phyloP scores from a whole-genome alignment of 2,329 filamentous ascomycete species.

The Drechslerella coelobrocha region DNA sequence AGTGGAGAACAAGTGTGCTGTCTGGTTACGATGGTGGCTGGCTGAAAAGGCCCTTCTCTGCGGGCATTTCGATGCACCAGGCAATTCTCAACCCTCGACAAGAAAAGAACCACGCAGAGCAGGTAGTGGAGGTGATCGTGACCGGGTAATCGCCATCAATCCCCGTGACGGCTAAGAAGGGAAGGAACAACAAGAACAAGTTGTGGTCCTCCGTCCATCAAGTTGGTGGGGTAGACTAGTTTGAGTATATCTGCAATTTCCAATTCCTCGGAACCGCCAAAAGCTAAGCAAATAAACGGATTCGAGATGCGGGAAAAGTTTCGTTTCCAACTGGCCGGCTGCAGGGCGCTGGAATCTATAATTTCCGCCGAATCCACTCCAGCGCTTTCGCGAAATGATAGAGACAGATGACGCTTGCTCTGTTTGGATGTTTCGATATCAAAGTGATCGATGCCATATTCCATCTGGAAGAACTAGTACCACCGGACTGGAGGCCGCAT shows the following conservation, averaged over 20 bases:
- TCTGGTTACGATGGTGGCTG: slow-evolving; percentile 51
- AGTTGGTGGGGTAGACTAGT: slow-evolving; percentile 8
- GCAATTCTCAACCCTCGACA: not conserved
- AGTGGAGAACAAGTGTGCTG: slow-evolving; percentile 47
- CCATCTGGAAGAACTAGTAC: not conserved
- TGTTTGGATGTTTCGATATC: slow-evolving; percentile 11
- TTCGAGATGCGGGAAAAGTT: not conserved
- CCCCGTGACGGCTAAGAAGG: slow-evolving; percentile 17
- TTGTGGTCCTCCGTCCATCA: too few relatives aligned
- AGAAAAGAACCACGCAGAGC: slow-evolving; percentile 8
- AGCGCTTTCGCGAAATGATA: too few relatives aligned
- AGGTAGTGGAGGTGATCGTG: slow-evolving; percentile 20
- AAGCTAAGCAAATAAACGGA: not conserved
- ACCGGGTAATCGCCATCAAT: slow-evolving; percentile 20
- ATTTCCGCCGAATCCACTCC: slow-evolving; percentile 39
- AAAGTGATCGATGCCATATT: slow-evolving; percentile 12
- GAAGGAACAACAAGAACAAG: too few relatives aligned
- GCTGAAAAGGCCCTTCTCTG: slow-evolving; percentile 46
- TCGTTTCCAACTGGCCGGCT: slow-evolving; percentile 7
- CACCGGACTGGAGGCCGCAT: slow-evolving; percentile 9
- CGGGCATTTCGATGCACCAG: slow-evolving; percentile 37
- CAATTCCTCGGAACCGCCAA: slow-evolving; percentile 43
- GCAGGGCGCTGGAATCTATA: slow-evolving; percentile 23
- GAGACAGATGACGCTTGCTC: too few relatives aligned
- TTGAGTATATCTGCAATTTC: slow-evolving; percentile 22